These are phyloP conservation scores for Parasitella parasitica DNA, from an alignment of 371 early-diverging fungal genomes.

Conservation along the genomic window DNA sequence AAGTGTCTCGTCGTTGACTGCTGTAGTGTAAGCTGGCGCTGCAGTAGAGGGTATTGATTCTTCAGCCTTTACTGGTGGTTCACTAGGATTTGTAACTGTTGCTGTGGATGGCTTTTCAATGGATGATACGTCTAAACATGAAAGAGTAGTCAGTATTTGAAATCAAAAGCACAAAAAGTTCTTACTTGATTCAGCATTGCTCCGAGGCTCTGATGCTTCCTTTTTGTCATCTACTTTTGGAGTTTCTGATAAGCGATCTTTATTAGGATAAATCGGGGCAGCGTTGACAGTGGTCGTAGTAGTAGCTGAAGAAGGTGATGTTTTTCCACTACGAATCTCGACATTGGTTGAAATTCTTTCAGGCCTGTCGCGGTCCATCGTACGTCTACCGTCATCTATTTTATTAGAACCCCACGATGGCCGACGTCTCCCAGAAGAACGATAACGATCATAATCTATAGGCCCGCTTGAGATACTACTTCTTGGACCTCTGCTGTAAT, in stretches of 20 bases:
- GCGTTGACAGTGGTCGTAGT: background rate
- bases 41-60: background rate
- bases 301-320: slow-evolving; percentile 7
- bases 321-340: slow-evolving; percentile 4
- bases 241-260: background rate
- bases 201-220: background rate
- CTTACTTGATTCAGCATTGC: background rate
- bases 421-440: slow-evolving; percentile 11
- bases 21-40: background rate
- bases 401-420: slow-evolving; percentile 5
- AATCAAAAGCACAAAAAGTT: too few species aligned
- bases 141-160: too few species aligned
- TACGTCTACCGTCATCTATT: slow-evolving; percentile 12
- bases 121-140: background rate
- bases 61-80: background rate
- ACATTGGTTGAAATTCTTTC: slow-evolving; percentile 23
- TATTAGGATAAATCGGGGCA: background rate
- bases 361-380: slow-evolving; percentile 35
- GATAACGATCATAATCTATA: slow-evolving; percentile 40
- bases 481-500: slow-evolving; percentile 24
- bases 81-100: background rate
- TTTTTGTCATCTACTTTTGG: background rate
- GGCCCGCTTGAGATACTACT: background rate
- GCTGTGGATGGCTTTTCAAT: background rate
- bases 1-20: background rate